These are phyloP conservation scores for Recurvomyces mirabilis DNA, from an alignment of 495 filamentous ascomycete species.

Conservation along the genomic window DNA sequence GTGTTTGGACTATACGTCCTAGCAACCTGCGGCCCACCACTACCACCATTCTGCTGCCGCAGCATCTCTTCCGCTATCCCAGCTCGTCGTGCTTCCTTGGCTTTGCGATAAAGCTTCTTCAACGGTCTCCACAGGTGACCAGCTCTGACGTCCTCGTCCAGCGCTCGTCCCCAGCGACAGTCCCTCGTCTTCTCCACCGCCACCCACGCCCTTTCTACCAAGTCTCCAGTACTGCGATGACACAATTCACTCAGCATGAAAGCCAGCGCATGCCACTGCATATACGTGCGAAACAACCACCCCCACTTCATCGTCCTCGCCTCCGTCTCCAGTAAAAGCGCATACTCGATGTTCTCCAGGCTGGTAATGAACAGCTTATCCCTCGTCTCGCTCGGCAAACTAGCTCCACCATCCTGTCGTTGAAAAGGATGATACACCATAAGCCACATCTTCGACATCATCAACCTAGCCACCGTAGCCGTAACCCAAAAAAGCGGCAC, in stretches of 20 bases:
- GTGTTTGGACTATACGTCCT: conserved; percentile 18
- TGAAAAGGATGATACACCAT: conserved; percentile 50
- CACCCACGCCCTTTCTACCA: conserved; percentile 72
- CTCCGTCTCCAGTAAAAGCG: conserved; percentile 49
- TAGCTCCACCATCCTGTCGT: conserved; percentile 28
- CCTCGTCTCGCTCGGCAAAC: conserved; percentile 44
- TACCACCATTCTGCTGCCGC: conserved; percentile 1
- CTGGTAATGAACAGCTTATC: conserved; percentile 64
- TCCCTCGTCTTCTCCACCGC: conserved; percentile 48
- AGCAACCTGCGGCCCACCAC: neutral
- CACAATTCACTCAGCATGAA: conserved; percentile 69
- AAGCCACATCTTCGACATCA: conserved; percentile 59
- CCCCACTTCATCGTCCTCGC: conserved; percentile 53
- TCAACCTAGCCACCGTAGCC: conserved; percentile 54
- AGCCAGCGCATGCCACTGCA: conserved; percentile 72
- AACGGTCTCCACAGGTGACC: conserved; percentile 66
- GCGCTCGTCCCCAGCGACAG: conserved; percentile 30
- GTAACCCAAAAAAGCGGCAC: conserved; percentile 59
- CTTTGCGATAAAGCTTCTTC: conserved; percentile 58
- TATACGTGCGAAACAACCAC: conserved; percentile 74
- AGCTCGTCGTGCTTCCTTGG: conserved; percentile 41
- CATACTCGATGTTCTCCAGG: conserved; percentile 67
- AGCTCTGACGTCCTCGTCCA: conserved; percentile 41
- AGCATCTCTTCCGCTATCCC: conserved; percentile 27
- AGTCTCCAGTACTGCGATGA: conserved; percentile 52